phyloP scores from a whole-genome alignment of 2,329 filamentous ascomycete genomes.

The Diaporthe ampelina region DNA sequence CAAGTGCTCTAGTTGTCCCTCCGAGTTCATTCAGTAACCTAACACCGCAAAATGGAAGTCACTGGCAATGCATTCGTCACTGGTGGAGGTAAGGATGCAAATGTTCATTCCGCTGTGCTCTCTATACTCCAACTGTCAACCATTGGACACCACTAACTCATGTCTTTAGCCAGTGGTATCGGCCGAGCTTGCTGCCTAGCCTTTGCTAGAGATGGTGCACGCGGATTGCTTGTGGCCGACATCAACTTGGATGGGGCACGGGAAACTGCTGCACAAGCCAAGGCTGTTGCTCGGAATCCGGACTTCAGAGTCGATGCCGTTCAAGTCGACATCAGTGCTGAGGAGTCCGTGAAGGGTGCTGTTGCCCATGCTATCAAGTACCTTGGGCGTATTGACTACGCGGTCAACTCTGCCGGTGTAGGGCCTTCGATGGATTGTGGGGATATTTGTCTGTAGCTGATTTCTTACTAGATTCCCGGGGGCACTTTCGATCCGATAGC shows the following conservation, averaged over 20 bases:
- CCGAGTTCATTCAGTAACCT: slow-evolving; percentile 20
- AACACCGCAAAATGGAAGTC: slow-evolving; percentile 33
- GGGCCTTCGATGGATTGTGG: no score
- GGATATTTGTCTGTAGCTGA: no score
- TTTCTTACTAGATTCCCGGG: no score
- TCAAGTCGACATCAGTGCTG: no score
- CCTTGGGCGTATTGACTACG: no score
- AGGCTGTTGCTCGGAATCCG: no score
- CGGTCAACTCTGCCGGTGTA: no score
- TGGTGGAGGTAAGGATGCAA: slow-evolving; percentile 21
- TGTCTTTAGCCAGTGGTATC: slow-evolving; percentile 18
- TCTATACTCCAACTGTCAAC: not conserved
- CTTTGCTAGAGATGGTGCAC: slow-evolving; percentile 26
- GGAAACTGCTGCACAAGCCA: not conserved
- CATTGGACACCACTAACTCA: not conserved
- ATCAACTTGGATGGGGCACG: slow-evolving; percentile 7
- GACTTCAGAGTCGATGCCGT: no score
- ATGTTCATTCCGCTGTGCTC: not conserved
- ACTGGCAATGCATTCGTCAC: slow-evolving; percentile 34
- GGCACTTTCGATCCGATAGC: no score
- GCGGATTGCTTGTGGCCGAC: slow-evolving; percentile 31
- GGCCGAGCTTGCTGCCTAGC: slow-evolving; percentile 26
- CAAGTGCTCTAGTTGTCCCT: not conserved
- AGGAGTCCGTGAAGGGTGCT: no score
- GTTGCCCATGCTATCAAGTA: no score